Conservation (phyloP, 2,329 filamentous ascomycete species). For the Aspergillus cejpii region DNA sequence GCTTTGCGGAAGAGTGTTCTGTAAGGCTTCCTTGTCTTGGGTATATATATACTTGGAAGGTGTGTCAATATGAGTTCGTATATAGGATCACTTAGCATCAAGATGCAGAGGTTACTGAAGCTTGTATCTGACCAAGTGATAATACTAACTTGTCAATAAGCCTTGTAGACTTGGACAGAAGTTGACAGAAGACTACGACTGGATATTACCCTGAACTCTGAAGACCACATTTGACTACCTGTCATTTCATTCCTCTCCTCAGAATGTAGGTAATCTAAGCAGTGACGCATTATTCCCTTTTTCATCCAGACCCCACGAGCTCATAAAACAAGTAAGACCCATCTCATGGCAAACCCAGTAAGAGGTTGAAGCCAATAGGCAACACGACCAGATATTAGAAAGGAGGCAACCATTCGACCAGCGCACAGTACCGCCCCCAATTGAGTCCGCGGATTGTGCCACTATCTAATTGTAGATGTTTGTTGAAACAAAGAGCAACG, state of each 20-base stretch:
- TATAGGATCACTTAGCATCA: too few relatives aligned
- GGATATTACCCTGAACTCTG: too few relatives aligned
- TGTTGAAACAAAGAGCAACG: slow-evolving; percentile 12
- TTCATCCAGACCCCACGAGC: background rate
- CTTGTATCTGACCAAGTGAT: too few relatives aligned
- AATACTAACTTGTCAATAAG: too few relatives aligned
- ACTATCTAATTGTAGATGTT: slow-evolving; percentile 36
- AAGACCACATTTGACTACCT: background rate
- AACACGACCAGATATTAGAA: slow-evolving; percentile 26
- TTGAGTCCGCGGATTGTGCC: slow-evolving; percentile 32
- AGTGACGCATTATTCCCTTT: background rate
- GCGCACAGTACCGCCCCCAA: slow-evolving; percentile 39
- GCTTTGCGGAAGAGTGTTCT: slow-evolving; percentile 19
- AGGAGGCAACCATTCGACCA: slow-evolving; percentile 39
- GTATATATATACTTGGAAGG: background rate
- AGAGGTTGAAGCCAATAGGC: slow-evolving; percentile 13
- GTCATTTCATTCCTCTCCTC: slow-evolving; percentile 9
- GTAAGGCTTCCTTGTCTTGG: slow-evolving; percentile 9
- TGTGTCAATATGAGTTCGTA: too few relatives aligned
- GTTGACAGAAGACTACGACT: too few relatives aligned
- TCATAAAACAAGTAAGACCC: background rate
- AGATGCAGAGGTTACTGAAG: too few relatives aligned
- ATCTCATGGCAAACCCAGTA: background rate
- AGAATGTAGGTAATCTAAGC: background rate
- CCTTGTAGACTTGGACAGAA: background rate